Base-by-base conservation (phyloP, 495 filamentous ascomycete genomes). In the Rhypophila decipiens region DNA sequence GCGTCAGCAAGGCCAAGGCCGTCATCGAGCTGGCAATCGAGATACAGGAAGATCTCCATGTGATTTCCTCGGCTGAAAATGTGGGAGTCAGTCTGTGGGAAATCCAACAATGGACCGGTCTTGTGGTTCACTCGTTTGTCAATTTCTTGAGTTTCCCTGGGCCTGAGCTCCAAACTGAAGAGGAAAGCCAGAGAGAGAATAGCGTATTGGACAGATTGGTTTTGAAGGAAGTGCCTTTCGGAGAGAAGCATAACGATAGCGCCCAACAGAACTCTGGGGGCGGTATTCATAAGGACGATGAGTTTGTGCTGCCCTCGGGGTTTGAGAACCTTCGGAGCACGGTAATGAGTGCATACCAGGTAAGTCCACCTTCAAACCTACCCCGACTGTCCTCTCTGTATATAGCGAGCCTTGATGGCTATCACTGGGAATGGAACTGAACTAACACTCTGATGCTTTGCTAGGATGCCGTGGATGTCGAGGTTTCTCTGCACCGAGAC, bases 391-490 rank as follows among this genome's bases (percentile, higher is more conserved):
- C 20, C 20, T 5, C 35, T 17, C 19, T 38, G 2, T n/a, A 3
- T n/a, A n/a, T 38, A 18, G 36, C 17, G 36, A 38, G n/a, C n/a
- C n/a, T n/a, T n/a, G n/a, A n/a, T n/a, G n/a, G 27, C 7, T 31
- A 31, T 31, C 27, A 31, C 17, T 17, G 12, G 0, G 22, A 15
- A 22, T 1, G 11, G 4, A 3, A 12, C 8, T 3, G 21, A 41
- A n/a, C 17, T 5, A 0, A 21, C 36, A 20, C 24, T 49, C 37
- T 46, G 24, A n/a, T 11, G 1, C 0, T 0, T 27, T 22, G 17
- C 46, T 18, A 82, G 78, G 67, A 73, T 46, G 61, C 74, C 1
- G 31, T 83, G 23, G 78, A 84, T 51, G 42, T 84, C 5, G 80
- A 84, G 52, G 69, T 70, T 21, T 65, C 70, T 9, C 42, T 81